Base-by-base conservation (phyloP, 768 basidiomycete species). In the Trametes meyenii region DNA sequence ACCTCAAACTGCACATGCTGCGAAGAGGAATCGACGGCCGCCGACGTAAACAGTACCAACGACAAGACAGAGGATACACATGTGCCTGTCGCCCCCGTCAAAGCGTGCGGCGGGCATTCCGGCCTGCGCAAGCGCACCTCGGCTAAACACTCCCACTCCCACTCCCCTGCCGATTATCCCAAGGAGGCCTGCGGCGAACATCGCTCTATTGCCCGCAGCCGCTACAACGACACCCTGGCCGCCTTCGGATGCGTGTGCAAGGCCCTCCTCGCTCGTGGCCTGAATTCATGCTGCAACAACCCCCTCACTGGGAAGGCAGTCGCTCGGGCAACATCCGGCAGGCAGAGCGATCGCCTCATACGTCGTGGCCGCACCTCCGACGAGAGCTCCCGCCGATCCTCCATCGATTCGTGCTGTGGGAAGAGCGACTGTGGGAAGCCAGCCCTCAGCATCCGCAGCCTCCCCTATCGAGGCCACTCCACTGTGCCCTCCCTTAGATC, bases 221-320 rank as follows among this genome's bases (percentile, higher is more conserved):
- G 70, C 51, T 66, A 72, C 55, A 68, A 66, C 42, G 68, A 69
- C 43, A 72, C 71, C 10, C 66, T 72, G 13, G 55, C 69, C 2
- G 68, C 70, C 7, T 72, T 72, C 54, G 71, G 71, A 3, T 72
- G 71, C 58, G 56, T 72, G 39, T 72, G 71, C 69, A 65, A 58
- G 57, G 71, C 70, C 1, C 55, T 72, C 46, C 64, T 72, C 14
- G 68, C 68, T 1, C 68, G 67, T 19, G 71, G 71, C 21, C 58
- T 72, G 12, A 64, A 63, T 45, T 67, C 69, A 4, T 72, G 71
- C 63, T 72, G 71, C 57, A 55, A 65, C 19, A 55, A 58, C 26
- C 44, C 44, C 35, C 26, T 57, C 19, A 17, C 24, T 11, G 58
- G 53, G 29, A 54, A 62, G 24, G 60, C 53, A 0, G 54, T 36